Percentiles rank a stretch among this genome's conserved stretches.
These are phyloP conservation scores for Petunia secreta DNA, from an alignment of 257 asterid genomes.

Conservation along the genomic window DNA sequence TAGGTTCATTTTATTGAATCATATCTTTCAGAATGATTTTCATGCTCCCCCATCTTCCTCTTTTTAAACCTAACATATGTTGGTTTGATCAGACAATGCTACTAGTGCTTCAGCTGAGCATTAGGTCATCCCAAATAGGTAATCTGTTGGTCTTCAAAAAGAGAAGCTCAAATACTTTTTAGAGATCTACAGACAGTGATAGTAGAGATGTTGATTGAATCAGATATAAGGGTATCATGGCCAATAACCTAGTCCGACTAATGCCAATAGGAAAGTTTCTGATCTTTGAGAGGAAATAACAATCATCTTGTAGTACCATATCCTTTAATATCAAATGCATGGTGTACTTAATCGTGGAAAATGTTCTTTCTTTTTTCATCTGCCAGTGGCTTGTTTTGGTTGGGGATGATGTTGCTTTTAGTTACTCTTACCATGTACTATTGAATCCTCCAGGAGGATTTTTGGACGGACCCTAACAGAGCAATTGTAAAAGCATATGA, in stretches of 20 bases:
- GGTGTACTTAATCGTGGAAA: no score
- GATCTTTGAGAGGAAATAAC: background rate
- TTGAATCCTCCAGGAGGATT: conserved; percentile 57
- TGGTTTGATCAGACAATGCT: background rate
- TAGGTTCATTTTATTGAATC: background rate
- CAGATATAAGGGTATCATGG: background rate
- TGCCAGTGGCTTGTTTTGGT: no score
- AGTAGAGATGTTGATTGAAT: no score
- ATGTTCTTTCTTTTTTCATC: no score
- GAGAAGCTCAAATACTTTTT: no score
- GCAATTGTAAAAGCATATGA: conserved; percentile 78
- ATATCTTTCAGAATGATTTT: background rate
- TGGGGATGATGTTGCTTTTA: background rate
- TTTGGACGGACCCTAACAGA: conserved; percentile 68
- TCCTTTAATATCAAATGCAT: background rate
- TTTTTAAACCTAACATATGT: background rate
- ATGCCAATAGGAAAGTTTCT: background rate
- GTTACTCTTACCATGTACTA: background rate
- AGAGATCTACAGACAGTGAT: no score
- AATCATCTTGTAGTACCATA: background rate
- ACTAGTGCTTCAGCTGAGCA: no score
- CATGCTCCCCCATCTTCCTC: background rate
- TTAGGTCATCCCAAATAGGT: background rate
- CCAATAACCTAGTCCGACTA: no score
- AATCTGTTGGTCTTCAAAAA: background rate